Base-by-base conservation (phyloP, 495 filamentous ascomycete species). In the Aspergillus indologenus region DNA sequence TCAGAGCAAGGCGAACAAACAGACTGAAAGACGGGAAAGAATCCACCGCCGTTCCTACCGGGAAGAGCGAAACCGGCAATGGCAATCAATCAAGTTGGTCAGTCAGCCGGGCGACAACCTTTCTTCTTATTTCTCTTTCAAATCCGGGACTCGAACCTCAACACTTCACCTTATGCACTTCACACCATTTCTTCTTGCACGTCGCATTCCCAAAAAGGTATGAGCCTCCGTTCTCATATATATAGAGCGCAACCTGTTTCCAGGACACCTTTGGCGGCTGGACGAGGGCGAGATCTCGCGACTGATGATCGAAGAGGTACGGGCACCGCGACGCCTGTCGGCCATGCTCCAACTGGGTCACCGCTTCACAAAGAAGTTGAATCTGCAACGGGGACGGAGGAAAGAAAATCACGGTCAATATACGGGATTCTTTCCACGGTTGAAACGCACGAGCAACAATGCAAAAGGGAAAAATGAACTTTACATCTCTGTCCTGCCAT, bases 201-300 rank as follows among this genome's bases (percentile, higher is more conserved):
- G 92, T 96, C 2, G 90, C 85, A 69, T 91, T 86, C 1, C 90
- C 91, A 70, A 96, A 97, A 47, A 79, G 82, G 68, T 96, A 96
- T 2, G 85, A 87, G 0, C 90, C 92, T 17, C 91, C 92, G 58
- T 88, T 68, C 1, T 66, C 64, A 55, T 71, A 71, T 47, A 97
- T 94, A 58, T 89, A 87, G 59, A 89, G 81, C 1, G 86, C 81
- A 3, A 96, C 86, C 56, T 83, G 79, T 75, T 93, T 93, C 92
- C 92, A 97, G 2, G 91, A 85, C 0, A 93, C 76, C 66, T 84
- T 89, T 11, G 73, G 67, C 19, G 67, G 55, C 18, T 64, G 56
- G 20, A 24, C 40, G 26, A 9, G 9, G 18, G 45, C n/a, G n/a
- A n/a, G 20, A 6, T 31, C 43, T 42, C 51, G 29, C 11, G 40